phyloP scores from a whole-genome alignment of 768 basidiomycete genomes.

The Lentinula boryana region DNA sequence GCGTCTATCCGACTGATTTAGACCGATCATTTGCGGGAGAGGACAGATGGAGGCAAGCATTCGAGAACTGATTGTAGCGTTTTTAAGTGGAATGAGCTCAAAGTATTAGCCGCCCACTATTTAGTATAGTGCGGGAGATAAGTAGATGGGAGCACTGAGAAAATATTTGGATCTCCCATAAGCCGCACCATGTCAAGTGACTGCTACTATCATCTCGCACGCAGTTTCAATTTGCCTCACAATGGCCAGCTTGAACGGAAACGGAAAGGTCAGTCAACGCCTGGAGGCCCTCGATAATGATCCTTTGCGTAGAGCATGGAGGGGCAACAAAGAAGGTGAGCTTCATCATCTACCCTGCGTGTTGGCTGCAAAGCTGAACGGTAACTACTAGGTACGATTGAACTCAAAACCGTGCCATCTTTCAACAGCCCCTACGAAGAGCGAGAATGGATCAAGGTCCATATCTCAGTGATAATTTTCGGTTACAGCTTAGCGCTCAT shows the following conservation, averaged over 20 bases:
- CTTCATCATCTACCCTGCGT: background rate
- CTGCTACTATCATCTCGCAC: background rate
- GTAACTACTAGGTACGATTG: constrained; percentile 10
- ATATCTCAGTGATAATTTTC: background rate
- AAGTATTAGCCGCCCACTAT: no score
- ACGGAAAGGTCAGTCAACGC: background rate
- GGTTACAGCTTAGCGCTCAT: background rate
- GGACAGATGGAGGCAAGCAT: no score
- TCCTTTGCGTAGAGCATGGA: constrained; percentile 8
- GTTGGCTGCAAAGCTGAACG: background rate
- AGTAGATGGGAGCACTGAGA: no score
- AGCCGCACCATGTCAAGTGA: no score
- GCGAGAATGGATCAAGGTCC: constrained; percentile 22
- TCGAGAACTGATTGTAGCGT: no score
- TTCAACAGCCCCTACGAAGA: constrained; percentile 18
- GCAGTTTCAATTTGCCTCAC: background rate
- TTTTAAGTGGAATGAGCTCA: no score
- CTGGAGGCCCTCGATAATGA: constrained; percentile 3
- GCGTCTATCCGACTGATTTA: background rate
- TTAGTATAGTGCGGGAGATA: no score
- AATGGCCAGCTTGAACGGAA: background rate
- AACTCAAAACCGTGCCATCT: constrained; percentile 15
- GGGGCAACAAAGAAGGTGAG: constrained; percentile 9
- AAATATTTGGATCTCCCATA: no score
- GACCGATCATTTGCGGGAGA: no score